These are phyloP conservation scores for Colletotrichum tropicale DNA, from an alignment of 2,329 filamentous ascomycete genomes.

Conservation along the genomic window DNA sequence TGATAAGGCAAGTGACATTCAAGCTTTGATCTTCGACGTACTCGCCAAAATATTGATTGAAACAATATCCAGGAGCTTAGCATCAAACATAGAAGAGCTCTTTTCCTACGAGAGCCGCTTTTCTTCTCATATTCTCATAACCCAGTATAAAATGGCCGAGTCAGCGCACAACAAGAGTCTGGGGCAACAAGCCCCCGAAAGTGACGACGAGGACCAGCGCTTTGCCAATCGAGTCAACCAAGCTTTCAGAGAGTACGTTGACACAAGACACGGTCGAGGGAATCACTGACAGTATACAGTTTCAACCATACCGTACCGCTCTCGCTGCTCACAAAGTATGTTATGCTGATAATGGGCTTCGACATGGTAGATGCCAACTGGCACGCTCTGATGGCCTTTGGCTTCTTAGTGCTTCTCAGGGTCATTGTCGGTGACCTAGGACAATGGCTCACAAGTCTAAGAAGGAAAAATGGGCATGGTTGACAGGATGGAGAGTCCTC, in stretches of 20 bases:
- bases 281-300: accelerated
- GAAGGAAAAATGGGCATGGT: background rate
- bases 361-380: background rate
- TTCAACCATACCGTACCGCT: background rate
- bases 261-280: background rate
- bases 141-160: background rate
- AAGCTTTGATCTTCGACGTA: background rate
- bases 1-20: background rate
- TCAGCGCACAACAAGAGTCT: background rate
- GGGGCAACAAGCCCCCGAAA: background rate
- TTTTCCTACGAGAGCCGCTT: background rate
- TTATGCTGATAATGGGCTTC: background rate
- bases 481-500: background rate
- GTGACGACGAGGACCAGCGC: background rate
- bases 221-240: background rate
- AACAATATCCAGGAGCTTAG: accelerated
- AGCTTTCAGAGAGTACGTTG: background rate
- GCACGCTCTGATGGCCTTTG: background rate
- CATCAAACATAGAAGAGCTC: background rate
- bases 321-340: background rate
- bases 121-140: background rate
- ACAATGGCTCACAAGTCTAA: background rate
- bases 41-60: background rate
- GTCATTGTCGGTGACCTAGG: background rate
- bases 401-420: background rate